phyloP scores from a whole-genome alignment of 495 filamentous ascomycete genomes.

The Aspergillus sclerotioniger region DNA sequence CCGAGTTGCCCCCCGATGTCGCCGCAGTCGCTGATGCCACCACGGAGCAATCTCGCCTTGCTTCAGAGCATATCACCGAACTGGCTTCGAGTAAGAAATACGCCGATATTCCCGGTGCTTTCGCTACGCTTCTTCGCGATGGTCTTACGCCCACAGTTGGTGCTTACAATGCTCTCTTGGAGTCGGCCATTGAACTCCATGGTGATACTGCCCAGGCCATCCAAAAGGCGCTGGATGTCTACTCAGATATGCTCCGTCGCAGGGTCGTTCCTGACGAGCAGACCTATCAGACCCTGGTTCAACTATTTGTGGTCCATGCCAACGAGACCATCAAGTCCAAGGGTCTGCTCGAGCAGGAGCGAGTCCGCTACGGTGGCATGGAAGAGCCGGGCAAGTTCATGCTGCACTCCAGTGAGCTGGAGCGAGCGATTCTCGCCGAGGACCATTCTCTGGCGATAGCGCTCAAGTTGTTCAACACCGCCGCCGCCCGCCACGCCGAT shows the following conservation, averaged over 20 bases:
- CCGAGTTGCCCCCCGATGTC: conserved; percentile 31
- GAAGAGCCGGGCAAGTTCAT: conserved; percentile 85
- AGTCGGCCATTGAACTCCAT: conserved; percentile 72
- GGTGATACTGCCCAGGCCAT: conserved; percentile 73
- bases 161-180: conserved; percentile 86
- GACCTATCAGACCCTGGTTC: conserved; percentile 84
- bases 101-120: conserved; percentile 83
- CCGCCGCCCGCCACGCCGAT: conserved; percentile 51
- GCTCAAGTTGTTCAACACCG: conserved; percentile 77
- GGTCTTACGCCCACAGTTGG: conserved; percentile 74
- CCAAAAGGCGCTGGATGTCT: conserved; percentile 88
- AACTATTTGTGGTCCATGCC: conserved; percentile 74
- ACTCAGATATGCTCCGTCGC: conserved; percentile 91
- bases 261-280: conserved; percentile 75
- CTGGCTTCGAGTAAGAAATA: conserved; percentile 66
- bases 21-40: conserved; percentile 28
- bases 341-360: conserved; percentile 68
- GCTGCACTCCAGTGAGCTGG: conserved; percentile 80
- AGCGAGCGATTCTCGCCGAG: conserved; percentile 77
- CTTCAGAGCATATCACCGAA: conserved; percentile 71
- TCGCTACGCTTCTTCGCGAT: conserved; percentile 77
- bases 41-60: conserved; percentile 59
- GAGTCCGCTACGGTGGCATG: conserved; percentile 77
- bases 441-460: conserved; percentile 83
- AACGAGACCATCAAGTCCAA: conserved; percentile 69